Conservation (phyloP, 1,284 basidiomycete species). For the Leccinum pachyderme region DNA sequence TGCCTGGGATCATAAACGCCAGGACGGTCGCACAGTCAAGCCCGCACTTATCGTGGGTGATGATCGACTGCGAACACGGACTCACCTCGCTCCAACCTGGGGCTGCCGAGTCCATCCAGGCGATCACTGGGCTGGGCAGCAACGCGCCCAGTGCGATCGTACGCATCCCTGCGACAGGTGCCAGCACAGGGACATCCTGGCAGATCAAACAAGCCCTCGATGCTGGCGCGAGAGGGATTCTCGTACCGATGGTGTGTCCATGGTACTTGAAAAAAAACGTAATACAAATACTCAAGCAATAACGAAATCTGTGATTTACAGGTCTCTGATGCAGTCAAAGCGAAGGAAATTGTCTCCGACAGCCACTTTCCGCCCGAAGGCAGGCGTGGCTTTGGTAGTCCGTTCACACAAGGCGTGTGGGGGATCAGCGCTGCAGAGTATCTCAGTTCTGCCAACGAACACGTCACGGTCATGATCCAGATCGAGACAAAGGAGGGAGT, state of each 20-base stretch:
- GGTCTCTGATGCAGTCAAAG: slow-evolving; percentile 59
- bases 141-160: slow-evolving; percentile 53
- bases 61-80: slow-evolving; percentile 67
- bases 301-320: slow-evolving; percentile 16
- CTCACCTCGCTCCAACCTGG: slow-evolving; percentile 52
- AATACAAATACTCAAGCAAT: not conserved
- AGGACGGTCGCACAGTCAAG: slow-evolving; percentile 54
- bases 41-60: slow-evolving; percentile 57
- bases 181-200: slow-evolving; percentile 53
- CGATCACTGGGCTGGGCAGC: slow-evolving; percentile 44
- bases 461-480: slow-evolving; percentile 61
- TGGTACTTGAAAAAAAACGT: no score
- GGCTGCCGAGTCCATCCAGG: slow-evolving; percentile 52
- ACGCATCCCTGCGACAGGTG: slow-evolving; percentile 59
- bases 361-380: slow-evolving; percentile 58
- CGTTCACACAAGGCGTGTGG: slow-evolving; percentile 59
- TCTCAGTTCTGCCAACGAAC: slow-evolving; percentile 53
- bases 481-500: slow-evolving; percentile 65
- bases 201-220: slow-evolving; percentile 69
- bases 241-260: slow-evolving; percentile 59
- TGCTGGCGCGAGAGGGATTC: slow-evolving; percentile 57
- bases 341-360: slow-evolving; percentile 52
- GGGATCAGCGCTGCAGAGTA: slow-evolving; percentile 51
- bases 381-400: slow-evolving; percentile 58
- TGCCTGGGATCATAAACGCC: slow-evolving; percentile 53